Base-by-base conservation (phyloP, 257 asterid species). In the Thymus mandschuricus region DNA sequence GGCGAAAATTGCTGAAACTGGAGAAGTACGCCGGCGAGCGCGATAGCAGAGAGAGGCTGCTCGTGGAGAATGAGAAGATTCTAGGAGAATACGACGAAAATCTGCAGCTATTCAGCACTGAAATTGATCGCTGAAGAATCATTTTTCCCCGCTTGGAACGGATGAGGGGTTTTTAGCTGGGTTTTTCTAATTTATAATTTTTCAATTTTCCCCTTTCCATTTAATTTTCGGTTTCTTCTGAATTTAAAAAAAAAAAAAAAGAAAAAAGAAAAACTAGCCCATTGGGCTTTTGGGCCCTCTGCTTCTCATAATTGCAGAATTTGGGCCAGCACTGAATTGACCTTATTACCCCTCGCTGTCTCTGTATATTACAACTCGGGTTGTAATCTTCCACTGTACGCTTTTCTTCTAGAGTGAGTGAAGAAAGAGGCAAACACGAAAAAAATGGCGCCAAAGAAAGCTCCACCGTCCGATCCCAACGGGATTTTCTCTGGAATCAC, bases 401-500 rank as follows among this genome's bases (percentile, higher is more conserved):
- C 29, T 55, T 64, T 59, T n/a, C 49, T 70, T 72, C 50, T 63
- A 13, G 48, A 29, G 69, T 29, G 56, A 2, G 21, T 21, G 21
- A 21, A 21, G 21, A 45, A 44, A 15, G 46, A 58, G 38, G 45
- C 41, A 5, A 3, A 51, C 27, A 43, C 67, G 44, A 29, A 54
- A 11, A 64, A 82, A 81, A 91, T 87, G 98, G 89, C 97, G 92
- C 94, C 92, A 86, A 81, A 54, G 41, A 86, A 82, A 78, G 83
- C 89, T 81, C 80, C 85, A n/a, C 88, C 88, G 68, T 83, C 81
- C 0, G 96, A 95, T 81, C 95, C 98, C 57, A 60, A 86, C 31
- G 99, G 98, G 60, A 95, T 95, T 76, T 95, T 95, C 84, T 78
- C 87, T 8, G 89, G 85, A 28, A 83, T 95, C 85, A 60, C 64